Percentiles rank a stretch among this genome's conserved stretches.
Evolutionary conservation across 768 basidiomycete species (phyloP).

Genomic region (Mrakia frigida): DNA sequence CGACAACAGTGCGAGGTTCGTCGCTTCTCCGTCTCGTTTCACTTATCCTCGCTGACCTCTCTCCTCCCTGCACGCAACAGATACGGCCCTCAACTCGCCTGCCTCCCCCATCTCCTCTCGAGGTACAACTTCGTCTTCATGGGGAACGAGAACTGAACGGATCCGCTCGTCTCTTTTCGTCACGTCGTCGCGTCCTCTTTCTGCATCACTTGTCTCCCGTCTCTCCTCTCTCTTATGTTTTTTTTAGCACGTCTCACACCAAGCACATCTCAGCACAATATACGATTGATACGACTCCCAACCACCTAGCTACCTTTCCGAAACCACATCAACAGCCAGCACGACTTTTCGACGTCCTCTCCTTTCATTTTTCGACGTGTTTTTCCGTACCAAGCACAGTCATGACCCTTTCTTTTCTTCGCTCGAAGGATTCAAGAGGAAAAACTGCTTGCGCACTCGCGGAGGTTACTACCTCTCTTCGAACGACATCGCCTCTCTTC

Average conservation of each 20-base stretch:
- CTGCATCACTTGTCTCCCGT: background rate
- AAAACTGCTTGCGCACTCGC: no score
- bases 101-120: conserved; percentile 76
- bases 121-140: conserved; percentile 19
- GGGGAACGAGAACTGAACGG: background rate
- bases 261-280: background rate
- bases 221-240: background rate
- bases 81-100: conserved; percentile 89
- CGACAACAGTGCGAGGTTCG: conserved; percentile 83
- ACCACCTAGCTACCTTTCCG: background rate
- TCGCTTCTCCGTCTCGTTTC: background rate
- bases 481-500: no score
- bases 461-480: background rate
- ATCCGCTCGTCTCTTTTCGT: background rate
- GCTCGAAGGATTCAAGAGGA: no score
- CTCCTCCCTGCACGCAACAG: conserved; percentile 41
- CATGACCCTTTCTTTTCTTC: background rate
- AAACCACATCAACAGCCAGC: background rate
- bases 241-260: background rate
- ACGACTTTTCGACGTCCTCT: conserved; percentile 1
- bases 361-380: background rate
- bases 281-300: background rate
- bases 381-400: background rate
- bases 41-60: background rate
- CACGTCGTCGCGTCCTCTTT: background rate